Conservation (phyloP, 2,329 filamentous ascomycete genomes). For the Beauveria bassiana region DNA sequence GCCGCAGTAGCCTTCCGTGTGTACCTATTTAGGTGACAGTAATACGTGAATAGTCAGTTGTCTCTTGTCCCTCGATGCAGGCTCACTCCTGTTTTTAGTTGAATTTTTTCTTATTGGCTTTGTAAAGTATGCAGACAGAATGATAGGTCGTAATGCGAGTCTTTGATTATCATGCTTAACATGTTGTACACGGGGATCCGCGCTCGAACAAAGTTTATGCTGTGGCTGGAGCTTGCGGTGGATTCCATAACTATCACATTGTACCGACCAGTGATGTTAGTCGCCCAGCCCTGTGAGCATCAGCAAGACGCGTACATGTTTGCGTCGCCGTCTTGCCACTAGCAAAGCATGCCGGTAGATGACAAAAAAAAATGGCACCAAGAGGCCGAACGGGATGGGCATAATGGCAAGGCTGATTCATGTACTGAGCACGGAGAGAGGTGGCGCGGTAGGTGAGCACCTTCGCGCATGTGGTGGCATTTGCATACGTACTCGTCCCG, state of each 20-base stretch:
- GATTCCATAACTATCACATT: neutral
- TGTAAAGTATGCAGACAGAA: too few species aligned
- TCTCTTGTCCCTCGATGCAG: too few species aligned
- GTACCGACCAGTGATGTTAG: neutral
- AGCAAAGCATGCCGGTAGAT: neutral
- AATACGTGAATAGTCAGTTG: too few species aligned
- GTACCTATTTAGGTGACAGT: neutral
- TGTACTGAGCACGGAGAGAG: neutral
- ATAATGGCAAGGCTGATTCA: too few species aligned
- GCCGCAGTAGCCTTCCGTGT: neutral
- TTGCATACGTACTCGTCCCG: neutral
- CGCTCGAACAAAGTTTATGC: neutral
- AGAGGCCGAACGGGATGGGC: neutral
- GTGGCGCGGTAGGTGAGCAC: neutral
- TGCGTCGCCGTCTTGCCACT: conserved; percentile 3
- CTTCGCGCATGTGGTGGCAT: neutral
- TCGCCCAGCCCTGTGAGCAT: neutral
- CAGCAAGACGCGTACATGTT: neutral
- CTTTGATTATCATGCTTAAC: too few species aligned
- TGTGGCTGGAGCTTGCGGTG: neutral
- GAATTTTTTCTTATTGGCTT: too few species aligned
- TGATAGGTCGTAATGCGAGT: too few species aligned
- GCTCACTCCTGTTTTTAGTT: too few species aligned
- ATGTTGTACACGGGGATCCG: neutral
- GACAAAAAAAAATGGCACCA: neutral